phyloP scores from a whole-genome alignment of 2,329 filamentous ascomycete species.

The Aspergillus ruber region DNA sequence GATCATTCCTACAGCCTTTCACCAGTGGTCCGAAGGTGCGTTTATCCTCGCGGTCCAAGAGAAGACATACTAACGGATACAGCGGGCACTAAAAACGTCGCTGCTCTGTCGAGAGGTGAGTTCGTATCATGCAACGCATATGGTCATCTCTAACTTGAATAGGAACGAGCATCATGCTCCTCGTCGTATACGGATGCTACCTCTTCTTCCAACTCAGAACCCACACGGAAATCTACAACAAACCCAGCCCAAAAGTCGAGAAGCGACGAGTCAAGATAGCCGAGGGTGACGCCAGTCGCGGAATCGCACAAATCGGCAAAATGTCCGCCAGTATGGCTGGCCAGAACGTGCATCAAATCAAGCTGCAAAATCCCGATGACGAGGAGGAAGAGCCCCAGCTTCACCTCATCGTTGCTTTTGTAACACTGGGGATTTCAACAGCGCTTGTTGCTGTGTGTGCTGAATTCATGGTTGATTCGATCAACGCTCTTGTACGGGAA shows the following conservation, averaged over 20 bases:
- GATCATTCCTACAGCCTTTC: conserved; percentile 86
- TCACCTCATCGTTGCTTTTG: conserved; percentile 63
- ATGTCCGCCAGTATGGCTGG: conserved; percentile 47
- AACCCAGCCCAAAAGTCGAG: conserved; percentile 69
- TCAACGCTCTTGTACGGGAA: conserved; percentile 47
- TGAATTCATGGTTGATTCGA: conserved; percentile 58
- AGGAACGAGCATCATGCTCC: conserved; percentile 65
- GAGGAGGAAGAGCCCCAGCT: conserved; percentile 70
- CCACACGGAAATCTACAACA: conserved; percentile 72
- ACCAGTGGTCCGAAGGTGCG: conserved; percentile 46
- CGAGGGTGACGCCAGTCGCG: conserved; percentile 44
- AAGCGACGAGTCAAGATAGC: conserved; percentile 46
- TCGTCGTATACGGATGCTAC: conserved; percentile 77
- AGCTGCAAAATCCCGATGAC: conserved; percentile 55
- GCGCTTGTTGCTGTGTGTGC: conserved; percentile 73
- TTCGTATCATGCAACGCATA: neutral
- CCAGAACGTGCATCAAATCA: conserved; percentile 43
- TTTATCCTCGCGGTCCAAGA: neutral
- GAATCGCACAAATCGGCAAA: conserved; percentile 49
- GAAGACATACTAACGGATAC: conserved; percentile 5
- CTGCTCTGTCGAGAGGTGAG: conserved; percentile 29
- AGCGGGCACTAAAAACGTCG: conserved; percentile 23
- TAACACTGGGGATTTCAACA: conserved; percentile 65
- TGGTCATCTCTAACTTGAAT: neutral
- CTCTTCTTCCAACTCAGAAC: conserved; percentile 89